Evolutionary conservation across 129 eudicot genomes (phyloP), one percentile per base, ranked within the genome.

Genomic region (Kitagawia praeruptora): DNA sequence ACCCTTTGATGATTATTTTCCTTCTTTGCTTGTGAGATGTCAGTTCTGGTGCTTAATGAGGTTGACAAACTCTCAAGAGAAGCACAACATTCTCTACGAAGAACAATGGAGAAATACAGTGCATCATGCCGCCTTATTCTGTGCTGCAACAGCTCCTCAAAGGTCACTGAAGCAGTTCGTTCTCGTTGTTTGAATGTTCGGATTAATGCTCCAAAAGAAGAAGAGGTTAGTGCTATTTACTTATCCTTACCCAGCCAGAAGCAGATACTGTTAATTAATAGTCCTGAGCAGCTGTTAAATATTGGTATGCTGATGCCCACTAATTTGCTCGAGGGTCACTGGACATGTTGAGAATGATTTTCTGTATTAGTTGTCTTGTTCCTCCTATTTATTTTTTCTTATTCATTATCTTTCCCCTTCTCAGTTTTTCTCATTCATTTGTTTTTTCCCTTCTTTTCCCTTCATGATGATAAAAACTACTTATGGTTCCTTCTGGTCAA

Each of bases 81-180:
- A 88, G 97, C 98, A 64, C 98, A 94, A 45, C 98, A 94, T 79
- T 92, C 98, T 67, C 87, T 94, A 18, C 83, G 98, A 42, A 90
- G 97, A 86, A 94, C 97, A 45, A 94, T 94, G 98, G 98, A 94
- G 89, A 94, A 94, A 78, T 92, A 94, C 41, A 92, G 98, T 85
- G 88, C 96, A 56, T 94, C 98, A 0, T 94, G 98, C 74, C 92
- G 96, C 34, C 84, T 94, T 79, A 94, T 94, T 70, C 82, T 94
- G 28, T 94, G 98, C 78, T 94, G 97, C 86, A 87, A 92, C 80
- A 94, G 98, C 83, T 94, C 98, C 19, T 94, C 98, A 23, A 94
- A 87, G 80, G 98, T 94, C 63, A 92, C 92, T 51, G 98, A 94
- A 90, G 98, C 98, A 45, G 97, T 94, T 39, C 97, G 98, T 44